Base-by-base conservation (phyloP, 768 basidiomycete species). In the Boletus tylopilopsis region DNA sequence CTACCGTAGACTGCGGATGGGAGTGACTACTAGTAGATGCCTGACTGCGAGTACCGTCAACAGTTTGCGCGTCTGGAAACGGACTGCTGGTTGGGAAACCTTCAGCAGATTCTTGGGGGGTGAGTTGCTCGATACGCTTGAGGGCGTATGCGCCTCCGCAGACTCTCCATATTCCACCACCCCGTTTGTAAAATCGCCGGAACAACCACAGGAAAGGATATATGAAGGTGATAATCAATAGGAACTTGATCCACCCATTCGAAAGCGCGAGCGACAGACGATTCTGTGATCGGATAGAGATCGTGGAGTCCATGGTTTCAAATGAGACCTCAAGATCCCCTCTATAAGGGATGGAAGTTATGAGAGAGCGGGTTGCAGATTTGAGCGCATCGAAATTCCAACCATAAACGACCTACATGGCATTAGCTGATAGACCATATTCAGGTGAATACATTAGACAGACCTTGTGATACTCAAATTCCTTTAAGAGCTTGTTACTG, bases 201-300 rank as follows among this genome's bases (percentile, higher is more conserved):
- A 80, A 90, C 4, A 92, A 67, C 89, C 88, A 92, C 53, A 92
- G 76, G 64, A 90, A 82, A 0, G 89, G 90, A 61, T 81, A 92
- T 50, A 93, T 74, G 50, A 90, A 66, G 12, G 83, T 73, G 49
- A 91, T 71, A 58, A 84, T 81, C 19, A 83, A 74, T 12, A 92
- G 61, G 56, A 87, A 74, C 56, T 81, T 83, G 59, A 91, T 67
- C 81, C 85, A 90, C 53, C 74, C 76, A 56, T 82, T 83, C 23
- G 84, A 84, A 35, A 90, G 77, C 55, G 78, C 75, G 39, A 84
- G 75, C 6, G 88, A 82, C 50, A 92, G 71, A 38, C 57, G 57
- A 64, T 83, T 88, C 54, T 84, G 71, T 0, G 91, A 82, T 18
- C 87, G 78, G 47, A 93, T 74, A 57, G 77, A 80, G 46, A 92